Evolutionary conservation across 192 early-diverging fungal species (phyloP).

Genomic region (Coemansia sp.): DNA sequence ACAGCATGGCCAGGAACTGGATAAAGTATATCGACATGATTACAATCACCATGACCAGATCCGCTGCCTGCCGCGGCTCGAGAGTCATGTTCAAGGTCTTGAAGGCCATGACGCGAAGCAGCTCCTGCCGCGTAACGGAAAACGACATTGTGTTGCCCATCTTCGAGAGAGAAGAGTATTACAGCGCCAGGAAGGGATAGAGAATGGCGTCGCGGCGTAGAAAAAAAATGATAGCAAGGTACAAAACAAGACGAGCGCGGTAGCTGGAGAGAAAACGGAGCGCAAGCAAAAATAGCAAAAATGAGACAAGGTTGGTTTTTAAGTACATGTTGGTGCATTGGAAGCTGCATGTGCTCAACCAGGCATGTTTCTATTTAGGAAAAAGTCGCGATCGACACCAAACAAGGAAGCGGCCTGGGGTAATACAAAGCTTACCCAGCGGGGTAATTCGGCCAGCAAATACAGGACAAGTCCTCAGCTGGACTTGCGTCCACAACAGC

Average conservation of each 20-base stretch:
- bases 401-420: background rate
- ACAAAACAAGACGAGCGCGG: no score
- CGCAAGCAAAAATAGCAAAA: no score
- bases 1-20: constrained; percentile 21
- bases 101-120: constrained; percentile 5
- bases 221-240: no score
- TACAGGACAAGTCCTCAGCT: no score
- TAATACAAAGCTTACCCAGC: no score
- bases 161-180: constrained; percentile 21
- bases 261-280: no score
- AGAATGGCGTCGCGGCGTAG: no score
- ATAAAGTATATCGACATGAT: constrained; percentile 13
- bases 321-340: no score
- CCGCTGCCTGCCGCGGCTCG: constrained; percentile 28
- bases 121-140: constrained; percentile 18
- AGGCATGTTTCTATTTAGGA: background rate
- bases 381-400: background rate
- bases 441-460: no score
- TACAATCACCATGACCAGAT: constrained; percentile 16
- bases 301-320: no score
- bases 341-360: background rate
- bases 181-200: no score
- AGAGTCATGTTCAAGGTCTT: background rate
- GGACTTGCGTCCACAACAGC: no score
- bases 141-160: constrained; percentile 42